These are phyloP conservation scores for Gossypium turneri DNA, from an alignment of 345 rosid genomes.

Conservation along the genomic window DNA sequence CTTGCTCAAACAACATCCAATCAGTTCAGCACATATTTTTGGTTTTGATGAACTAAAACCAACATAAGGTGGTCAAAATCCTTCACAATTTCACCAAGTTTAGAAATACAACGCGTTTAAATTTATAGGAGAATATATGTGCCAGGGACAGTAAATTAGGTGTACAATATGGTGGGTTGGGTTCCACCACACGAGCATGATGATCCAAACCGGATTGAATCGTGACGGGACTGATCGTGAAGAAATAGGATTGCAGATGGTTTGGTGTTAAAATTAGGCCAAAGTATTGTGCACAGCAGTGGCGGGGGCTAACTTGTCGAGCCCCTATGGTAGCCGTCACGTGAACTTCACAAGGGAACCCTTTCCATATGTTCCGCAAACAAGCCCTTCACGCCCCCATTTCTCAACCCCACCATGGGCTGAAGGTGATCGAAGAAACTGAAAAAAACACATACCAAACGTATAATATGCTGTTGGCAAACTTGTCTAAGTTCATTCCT, in stretches of 20 bases:
- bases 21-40: neutral
- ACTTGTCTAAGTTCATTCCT: neutral
- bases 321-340: conserved; percentile 32
- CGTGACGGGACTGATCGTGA: neutral
- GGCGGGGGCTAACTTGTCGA: conserved; percentile 1
- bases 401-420: conserved; percentile 21
- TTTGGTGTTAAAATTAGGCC: neutral
- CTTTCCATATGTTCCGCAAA: conserved; percentile 9
- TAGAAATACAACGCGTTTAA: conserved; percentile 5
- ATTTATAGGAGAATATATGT: neutral
- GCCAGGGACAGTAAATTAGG: conserved; percentile 10
- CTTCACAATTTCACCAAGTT: neutral
- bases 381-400: neutral
- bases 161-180: neutral
- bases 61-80: neutral
- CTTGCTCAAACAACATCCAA: neutral
- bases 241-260: neutral
- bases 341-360: conserved; percentile 36
- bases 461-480: conserved; percentile 6
- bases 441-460: conserved; percentile 23
- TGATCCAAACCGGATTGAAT: neutral
- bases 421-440: neutral
- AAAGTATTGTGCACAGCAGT: neutral
- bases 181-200: conserved; percentile 14
- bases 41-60: neutral